These are phyloP conservation scores for Globisporangium spiculum DNA, from an alignment of 352 stramenopile genomes.

Conservation along the genomic window DNA sequence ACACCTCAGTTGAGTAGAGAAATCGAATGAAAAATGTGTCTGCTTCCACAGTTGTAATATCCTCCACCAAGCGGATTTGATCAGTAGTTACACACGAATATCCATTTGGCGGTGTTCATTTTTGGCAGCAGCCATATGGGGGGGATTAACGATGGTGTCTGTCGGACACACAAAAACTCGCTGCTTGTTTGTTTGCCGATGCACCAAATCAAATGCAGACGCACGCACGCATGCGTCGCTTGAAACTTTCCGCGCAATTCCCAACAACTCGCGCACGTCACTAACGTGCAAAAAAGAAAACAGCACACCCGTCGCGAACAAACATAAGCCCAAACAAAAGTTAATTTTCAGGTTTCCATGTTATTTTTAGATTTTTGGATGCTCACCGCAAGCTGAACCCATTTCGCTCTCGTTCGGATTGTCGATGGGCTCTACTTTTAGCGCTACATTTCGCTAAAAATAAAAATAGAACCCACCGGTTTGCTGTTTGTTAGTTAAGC, in stretches of 20 bases:
- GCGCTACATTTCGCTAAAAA: background rate
- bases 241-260: background rate
- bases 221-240: background rate
- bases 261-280: background rate
- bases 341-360: background rate
- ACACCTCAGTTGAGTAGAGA: background rate
- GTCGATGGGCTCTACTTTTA: slow-evolving; percentile 1
- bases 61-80: background rate
- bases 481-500: background rate
- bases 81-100: background rate
- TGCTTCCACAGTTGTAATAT: background rate
- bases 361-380: background rate
- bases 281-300: background rate
- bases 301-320: too few species aligned
- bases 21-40: background rate
- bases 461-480: background rate
- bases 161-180: background rate
- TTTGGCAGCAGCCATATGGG: background rate
- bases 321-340: background rate
- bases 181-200: too few species aligned
- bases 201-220: too few species aligned
- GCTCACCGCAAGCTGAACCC: slow-evolving; percentile 1
- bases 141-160: background rate
- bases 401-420: slow-evolving; percentile 11
- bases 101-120: background rate